Evolutionary conservation across 805 yeast species (phyloP), one percentile per base, ranked within the genome.

Genomic region (Candida maesae): DNA sequence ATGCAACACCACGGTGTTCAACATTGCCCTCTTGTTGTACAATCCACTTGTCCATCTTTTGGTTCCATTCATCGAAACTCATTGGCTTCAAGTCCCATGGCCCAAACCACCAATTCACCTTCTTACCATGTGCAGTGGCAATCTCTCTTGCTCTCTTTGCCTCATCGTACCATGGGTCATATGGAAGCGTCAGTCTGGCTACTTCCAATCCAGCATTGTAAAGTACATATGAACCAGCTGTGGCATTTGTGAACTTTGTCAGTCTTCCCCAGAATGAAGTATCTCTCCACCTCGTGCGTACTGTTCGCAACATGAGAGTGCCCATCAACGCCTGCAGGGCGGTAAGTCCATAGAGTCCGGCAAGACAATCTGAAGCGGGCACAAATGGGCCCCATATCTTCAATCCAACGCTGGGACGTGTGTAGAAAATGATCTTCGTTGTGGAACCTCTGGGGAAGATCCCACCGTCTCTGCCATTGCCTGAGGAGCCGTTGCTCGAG

Each of bases 161-260:
- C 53, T 83, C 88, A 24, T 78, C 86, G 19, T 61, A 68, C 90
- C 90, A 83, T 9, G 90, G 90, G 54, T 83, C 90, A 45, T 66
- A 67, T 31, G 68, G 68, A 12, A 68, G 38, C 36, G 68, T 52
- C 29, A 80, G 50, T 39, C 90, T 65, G 13, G 76, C 65, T 6
- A 70, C 49, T 52, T 83, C 91, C 26, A 81, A 55, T 3, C 79
- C 73, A 3, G 84, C 67, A 39, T 74, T 72, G 46, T 74, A 71
- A n/a, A 79, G 53, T 13, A 77, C 49, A 15, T 67, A 62, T 0
- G 75, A 46, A 7, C 86, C 86, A 1, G 64, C 49, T 0, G 65
- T 27, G 1, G 64, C 43, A 35, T 68, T 71, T 6, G 59, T 41
- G 2, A 56, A 45, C 26, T 63, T 63, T 13, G 61, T 59, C 11